These are phyloP conservation scores for Lyophyllum shimeji DNA, from an alignment of 768 basidiomycete species.

Conservation along the genomic window DNA sequence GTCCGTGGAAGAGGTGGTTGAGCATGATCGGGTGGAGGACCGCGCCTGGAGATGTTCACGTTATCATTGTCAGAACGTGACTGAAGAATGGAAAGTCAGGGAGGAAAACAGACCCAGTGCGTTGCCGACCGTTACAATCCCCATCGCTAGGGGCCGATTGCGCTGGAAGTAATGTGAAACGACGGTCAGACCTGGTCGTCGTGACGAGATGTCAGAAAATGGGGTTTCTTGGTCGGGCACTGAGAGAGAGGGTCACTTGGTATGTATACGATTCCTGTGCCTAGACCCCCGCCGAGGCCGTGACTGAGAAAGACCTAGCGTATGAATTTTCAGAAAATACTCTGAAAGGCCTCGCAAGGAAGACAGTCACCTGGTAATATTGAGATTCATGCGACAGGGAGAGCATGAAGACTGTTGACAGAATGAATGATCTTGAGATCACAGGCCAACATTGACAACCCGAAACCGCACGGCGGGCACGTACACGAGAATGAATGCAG, in stretches of 20 bases:
- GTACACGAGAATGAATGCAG: conserved; percentile 14
- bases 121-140: conserved; percentile 32
- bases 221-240: not conserved
- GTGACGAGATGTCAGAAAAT: not conserved
- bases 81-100: not conserved
- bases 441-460: not conserved
- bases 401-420: conserved; percentile 25
- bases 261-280: conserved; percentile 43
- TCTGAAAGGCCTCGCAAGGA: not conserved
- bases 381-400: conserved; percentile 29
- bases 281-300: conserved; percentile 44
- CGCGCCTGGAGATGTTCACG: conserved; percentile 38
- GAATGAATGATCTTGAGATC: not conserved
- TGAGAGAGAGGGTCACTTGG: conserved; percentile 23
- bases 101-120: not conserved
- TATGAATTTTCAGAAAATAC: not conserved
- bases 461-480: not conserved
- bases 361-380: conserved; percentile 29
- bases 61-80: not conserved
- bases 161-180: conserved; percentile 50
- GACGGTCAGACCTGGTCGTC: conserved; percentile 34
- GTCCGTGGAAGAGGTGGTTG: conserved; percentile 42
- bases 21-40: conserved; percentile 59
- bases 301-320: conserved; percentile 41
- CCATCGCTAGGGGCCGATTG: conserved; percentile 47